phyloP scores from a whole-genome alignment of 2,329 filamentous ascomycete species.

The Bisporella sp. region DNA sequence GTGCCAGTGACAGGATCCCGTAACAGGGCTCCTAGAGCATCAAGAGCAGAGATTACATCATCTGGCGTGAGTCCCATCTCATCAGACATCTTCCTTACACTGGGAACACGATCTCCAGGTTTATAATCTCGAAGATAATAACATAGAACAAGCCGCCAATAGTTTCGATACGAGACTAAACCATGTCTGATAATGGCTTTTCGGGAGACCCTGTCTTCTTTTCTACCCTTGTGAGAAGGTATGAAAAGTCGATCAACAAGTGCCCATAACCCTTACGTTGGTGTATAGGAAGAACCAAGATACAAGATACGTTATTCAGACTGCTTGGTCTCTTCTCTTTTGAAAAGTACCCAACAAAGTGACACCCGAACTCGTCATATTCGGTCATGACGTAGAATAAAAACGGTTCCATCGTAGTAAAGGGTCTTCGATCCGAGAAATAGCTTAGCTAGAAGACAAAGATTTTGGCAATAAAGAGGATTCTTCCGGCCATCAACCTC shows the following conservation, averaged over 20 bases:
- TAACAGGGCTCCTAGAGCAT: conserved; percentile 82
- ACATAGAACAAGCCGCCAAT: conserved; percentile 88
- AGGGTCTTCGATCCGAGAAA: conserved; percentile 98
- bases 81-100: conserved; percentile 66
- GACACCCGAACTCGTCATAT: conserved; percentile 84
- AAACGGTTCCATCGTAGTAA: conserved; percentile 94
- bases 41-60: conserved; percentile 89
- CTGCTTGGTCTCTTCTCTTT: conserved; percentile 95
- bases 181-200: conserved; percentile 97
- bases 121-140: conserved; percentile 68
- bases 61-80: conserved; percentile 93
- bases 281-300: conserved; percentile 90
- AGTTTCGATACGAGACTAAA: conserved; percentile 92
- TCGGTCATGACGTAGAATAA: conserved; percentile 96
- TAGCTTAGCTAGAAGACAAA: conserved; percentile 90
- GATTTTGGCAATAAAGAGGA: conserved; percentile 96
- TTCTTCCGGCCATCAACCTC: conserved; percentile 97
- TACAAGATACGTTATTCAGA: conserved; percentile 96
- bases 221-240: conserved; percentile 88
- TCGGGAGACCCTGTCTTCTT: conserved; percentile 92
- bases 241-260: conserved; percentile 95
- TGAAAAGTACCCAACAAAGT: conserved; percentile 98
- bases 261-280: conserved; percentile 97
- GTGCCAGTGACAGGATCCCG: conserved; percentile 81
- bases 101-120: conserved; percentile 43